Evolutionary conservation across 805 yeast genomes (phyloP), one percentile per base, ranked within the genome.

Genomic region (Schwanniomyces yamadae): DNA sequence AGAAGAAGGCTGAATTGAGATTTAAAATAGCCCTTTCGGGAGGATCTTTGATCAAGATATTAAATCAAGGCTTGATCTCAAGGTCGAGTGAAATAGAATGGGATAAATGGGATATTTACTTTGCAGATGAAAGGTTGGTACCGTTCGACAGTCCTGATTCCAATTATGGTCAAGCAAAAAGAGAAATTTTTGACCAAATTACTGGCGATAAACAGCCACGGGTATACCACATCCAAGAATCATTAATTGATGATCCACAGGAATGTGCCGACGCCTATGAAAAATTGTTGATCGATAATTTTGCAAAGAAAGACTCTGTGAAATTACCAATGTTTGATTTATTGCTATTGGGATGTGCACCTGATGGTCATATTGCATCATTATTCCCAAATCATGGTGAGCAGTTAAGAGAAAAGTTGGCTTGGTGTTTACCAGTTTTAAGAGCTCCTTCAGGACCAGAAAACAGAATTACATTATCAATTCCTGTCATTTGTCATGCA

Each of bases 291-390:
- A 85, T 93, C 39, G 79, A 77, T 54, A 93, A 91, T 36, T 93
- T 93, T 67, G 99, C 99, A 8, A 89, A 86, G 36, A 91, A 95
- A 58, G 98, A 93, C 61, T 83, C 95, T 12, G 99, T 93, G 38
- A 89, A 90, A 63, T 73, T 91, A 43, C 99, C 99, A 41, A 81
- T 87, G 78, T 91, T 93, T 65, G 98, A 93, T 61, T 66, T 93
- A 36, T 76, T 93, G 44, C 69, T 93, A 46, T 71, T 93, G 40
- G 99, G 99, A 17, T 91, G 98, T 71, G 99, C 99, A 1, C 98
- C 98, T 3, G 99, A 91, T 61, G 99, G 99, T 15, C 99, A 91
- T 61, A 86, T 88, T 54, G 96, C 96, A 34, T 88, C 95, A n/a
- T 74, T 91, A 37, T 91, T 91, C 71, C 99, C 99, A 15, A 83